Conservation (phyloP, 192 early-diverging fungal species). For the Dimargaris verticillata region DNA sequence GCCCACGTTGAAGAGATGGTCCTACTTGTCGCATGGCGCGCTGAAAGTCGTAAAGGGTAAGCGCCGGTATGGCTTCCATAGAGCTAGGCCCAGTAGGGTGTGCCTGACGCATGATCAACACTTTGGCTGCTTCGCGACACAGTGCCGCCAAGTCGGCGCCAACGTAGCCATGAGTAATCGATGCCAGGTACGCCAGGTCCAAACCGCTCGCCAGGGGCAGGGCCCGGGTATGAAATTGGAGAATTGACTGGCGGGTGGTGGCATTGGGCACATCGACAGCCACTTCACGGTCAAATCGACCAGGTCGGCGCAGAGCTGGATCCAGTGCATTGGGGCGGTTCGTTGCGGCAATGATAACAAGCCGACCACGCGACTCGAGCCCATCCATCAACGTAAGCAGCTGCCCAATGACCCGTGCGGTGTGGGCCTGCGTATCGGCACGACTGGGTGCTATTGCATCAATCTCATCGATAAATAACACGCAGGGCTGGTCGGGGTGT, state of each 20-base stretch:
- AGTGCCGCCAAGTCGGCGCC: constrained; percentile 81
- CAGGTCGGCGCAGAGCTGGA: constrained; percentile 64
- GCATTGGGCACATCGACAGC: constrained; percentile 59
- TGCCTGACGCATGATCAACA: constrained; percentile 13
- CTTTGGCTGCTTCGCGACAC: constrained; percentile 60
- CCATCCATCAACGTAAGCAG: constrained; percentile 86
- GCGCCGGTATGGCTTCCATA: constrained; percentile 9
- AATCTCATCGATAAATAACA: constrained; percentile 96
- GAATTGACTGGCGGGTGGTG: constrained; percentile 37
- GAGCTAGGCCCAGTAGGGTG: not conserved
- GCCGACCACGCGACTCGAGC: constrained; percentile 34
- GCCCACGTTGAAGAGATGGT: constrained; percentile 58
- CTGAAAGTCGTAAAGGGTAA: constrained; percentile 45
- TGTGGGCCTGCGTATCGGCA: constrained; percentile 29
- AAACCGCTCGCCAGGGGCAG: constrained; percentile 37
- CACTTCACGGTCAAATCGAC: constrained; percentile 77
- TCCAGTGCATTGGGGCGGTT: constrained; percentile 78
- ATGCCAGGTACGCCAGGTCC: constrained; percentile 34
- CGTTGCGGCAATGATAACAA: constrained; percentile 75
- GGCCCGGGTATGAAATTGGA: constrained; percentile 33
- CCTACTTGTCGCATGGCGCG: constrained; percentile 37
- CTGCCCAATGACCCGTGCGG: constrained; percentile 71
- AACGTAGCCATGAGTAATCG: constrained; percentile 77
- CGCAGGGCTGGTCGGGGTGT: constrained; percentile 28
- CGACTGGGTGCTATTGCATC: constrained; percentile 24